These are phyloP conservation scores for Vachellia pachyceras DNA, from an alignment of 306 rosid species.

Conservation along the genomic window DNA sequence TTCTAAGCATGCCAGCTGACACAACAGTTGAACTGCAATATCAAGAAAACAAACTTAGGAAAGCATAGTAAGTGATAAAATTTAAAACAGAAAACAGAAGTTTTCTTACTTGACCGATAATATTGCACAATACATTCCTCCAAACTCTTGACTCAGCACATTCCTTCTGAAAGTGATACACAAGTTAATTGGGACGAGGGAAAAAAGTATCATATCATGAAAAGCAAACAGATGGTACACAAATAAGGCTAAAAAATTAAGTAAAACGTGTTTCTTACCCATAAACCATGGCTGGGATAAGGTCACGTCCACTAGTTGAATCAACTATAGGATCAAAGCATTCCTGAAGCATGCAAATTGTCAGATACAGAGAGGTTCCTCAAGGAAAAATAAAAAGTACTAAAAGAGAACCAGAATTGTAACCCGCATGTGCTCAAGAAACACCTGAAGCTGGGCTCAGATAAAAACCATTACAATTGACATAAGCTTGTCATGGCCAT, in stretches of 20 bases:
- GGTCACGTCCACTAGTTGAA: constrained; percentile 80
- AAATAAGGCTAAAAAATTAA: background rate
- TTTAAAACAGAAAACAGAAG: constrained; percentile 14
- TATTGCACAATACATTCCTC: constrained; percentile 93
- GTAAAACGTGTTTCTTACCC: constrained; percentile 60
- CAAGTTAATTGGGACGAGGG: constrained; percentile 20
- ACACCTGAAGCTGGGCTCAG: background rate
- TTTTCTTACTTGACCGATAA: constrained; percentile 78
- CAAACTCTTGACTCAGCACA: constrained; percentile 86
- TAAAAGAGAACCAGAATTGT: constrained; percentile 13
- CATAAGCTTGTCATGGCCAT: constrained; percentile 16
- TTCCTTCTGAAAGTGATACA: constrained; percentile 64
- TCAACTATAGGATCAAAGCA: constrained; percentile 94
- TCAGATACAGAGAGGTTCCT: constrained; percentile 11
- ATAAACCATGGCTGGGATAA: constrained; percentile 96
- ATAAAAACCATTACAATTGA: constrained; percentile 12
- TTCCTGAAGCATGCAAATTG: constrained; percentile 60
- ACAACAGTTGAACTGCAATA: constrained; percentile 87
- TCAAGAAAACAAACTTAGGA: constrained; percentile 38
- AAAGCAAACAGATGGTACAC: constrained; percentile 34
- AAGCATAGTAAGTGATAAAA: constrained; percentile 10
- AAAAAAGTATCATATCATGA: constrained; percentile 8
- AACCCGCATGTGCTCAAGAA: background rate
- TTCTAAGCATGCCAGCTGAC: constrained; percentile 83
- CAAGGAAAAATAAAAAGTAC: constrained; percentile 24